phyloP scores from a whole-genome alignment of 345 rosid species.

The Salix brachista region DNA sequence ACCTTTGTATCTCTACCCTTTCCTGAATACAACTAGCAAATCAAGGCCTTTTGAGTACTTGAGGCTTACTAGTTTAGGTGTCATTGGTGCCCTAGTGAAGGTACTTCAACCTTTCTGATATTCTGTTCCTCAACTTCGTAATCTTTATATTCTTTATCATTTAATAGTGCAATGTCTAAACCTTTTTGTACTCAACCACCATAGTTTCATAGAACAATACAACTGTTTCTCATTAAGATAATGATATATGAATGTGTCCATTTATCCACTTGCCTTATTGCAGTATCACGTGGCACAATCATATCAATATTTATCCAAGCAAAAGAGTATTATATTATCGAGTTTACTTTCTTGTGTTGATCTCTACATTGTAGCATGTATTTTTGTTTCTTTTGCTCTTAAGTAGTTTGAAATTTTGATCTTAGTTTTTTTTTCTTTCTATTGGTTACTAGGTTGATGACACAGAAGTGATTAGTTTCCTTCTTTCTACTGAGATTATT shows the following conservation, averaged over 20 bases:
- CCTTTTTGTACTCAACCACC: not conserved
- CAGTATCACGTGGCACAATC: not conserved
- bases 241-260: not conserved
- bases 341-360: not conserved
- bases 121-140: not conserved
- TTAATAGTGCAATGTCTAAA: not conserved
- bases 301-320: not conserved
- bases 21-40: constrained; percentile 93
- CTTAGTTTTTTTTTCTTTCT: not conserved
- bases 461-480: constrained; percentile 93
- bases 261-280: not conserved
- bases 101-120: constrained; percentile 35
- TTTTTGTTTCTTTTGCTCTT: not conserved
- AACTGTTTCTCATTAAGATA: not conserved
- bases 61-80: constrained; percentile 97
- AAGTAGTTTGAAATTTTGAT: not conserved
- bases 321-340: not conserved
- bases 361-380: not conserved
- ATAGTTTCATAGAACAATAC: not conserved
- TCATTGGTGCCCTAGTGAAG: constrained; percentile 98
- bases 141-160: not conserved
- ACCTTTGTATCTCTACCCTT: constrained; percentile 86
- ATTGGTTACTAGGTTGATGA: constrained; percentile 72
- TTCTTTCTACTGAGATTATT: constrained; percentile 90
- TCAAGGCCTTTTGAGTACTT: constrained; percentile 93